Percentiles rank a stretch among this genome's conserved stretches.
phyloP scores from a whole-genome alignment of 176 grass and related monocot genomes.

The barley (Hordeum vulgare) region DNA sequence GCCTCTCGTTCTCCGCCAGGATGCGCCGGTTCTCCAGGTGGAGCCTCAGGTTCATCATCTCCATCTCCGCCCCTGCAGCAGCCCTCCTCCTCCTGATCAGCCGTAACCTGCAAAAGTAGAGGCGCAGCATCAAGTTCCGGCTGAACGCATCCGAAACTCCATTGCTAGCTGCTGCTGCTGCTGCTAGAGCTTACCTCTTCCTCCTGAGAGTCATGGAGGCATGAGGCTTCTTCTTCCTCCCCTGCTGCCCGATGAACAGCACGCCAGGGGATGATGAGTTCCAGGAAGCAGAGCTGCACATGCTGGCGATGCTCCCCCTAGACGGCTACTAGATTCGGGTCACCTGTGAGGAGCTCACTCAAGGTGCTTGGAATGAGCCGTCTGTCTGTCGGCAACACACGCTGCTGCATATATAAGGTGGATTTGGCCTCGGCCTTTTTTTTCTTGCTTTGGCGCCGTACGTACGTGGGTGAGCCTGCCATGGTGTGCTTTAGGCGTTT shows the following conservation, averaged over 20 bases:
- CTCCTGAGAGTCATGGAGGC: constrained; percentile 33
- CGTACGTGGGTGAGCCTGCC: background rate
- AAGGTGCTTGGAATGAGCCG: constrained; percentile 11
- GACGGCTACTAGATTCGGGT: background rate
- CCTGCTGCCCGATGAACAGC: background rate
- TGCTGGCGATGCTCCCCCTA: constrained; percentile 7
- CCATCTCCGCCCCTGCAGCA: constrained; percentile 27
- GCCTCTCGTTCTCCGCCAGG: constrained; percentile 47
- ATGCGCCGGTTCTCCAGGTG: constrained; percentile 62
- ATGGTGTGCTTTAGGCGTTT: constrained; percentile 29
- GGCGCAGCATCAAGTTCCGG: background rate
- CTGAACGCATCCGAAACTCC: background rate
- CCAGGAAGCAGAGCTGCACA: constrained; percentile 40
- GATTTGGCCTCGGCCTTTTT: background rate
- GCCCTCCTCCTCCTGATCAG: constrained; percentile 18
- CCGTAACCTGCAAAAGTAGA: background rate
- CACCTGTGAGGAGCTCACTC: background rate
- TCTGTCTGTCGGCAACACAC: constrained; percentile 5
- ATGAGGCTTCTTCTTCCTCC: constrained; percentile 1
- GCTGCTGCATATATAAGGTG: constrained; percentile 23
- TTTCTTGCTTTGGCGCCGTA: background rate
- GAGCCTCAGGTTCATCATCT: constrained; percentile 57
- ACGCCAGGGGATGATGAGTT: background rate
- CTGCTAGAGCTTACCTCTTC: constrained; percentile 32
- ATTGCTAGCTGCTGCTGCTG: background rate